A percentile compares a stretch with the other conserved stretches of the same genome.
phyloP scores from a whole-genome alignment of 2,329 filamentous ascomycete species.

The Fusarium pseudoanthophilum region DNA sequence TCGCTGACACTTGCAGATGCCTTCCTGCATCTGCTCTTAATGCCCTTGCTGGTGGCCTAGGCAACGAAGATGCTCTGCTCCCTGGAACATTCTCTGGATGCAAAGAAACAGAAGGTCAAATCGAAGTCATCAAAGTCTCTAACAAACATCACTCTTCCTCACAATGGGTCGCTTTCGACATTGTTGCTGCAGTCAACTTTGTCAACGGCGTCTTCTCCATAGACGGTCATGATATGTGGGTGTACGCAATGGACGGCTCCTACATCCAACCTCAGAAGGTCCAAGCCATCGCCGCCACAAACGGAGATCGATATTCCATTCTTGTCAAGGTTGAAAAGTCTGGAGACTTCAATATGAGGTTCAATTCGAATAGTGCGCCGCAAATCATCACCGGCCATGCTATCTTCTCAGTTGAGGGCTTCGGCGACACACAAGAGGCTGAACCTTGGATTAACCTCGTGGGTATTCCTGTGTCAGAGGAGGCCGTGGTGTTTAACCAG shows the following conservation, averaged over 20 bases:
- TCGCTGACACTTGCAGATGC: constrained; percentile 30
- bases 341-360: constrained; percentile 65
- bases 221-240: constrained; percentile 63
- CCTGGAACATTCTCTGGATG: constrained; percentile 59
- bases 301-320: constrained; percentile 64
- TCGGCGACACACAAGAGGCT: constrained; percentile 40
- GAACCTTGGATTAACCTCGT: constrained; percentile 61
- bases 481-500: constrained; percentile 58
- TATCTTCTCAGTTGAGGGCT: constrained; percentile 53
- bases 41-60: constrained; percentile 46
- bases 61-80: constrained; percentile 54
- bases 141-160: constrained; percentile 25
- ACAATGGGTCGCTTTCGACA: constrained; percentile 63
- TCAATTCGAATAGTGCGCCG: constrained; percentile 58
- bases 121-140: constrained; percentile 58
- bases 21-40: constrained; percentile 52
- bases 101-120: constrained; percentile 55
- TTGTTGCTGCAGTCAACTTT: constrained; percentile 64
- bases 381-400: constrained; percentile 67
- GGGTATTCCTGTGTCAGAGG: constrained; percentile 55
- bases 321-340: constrained; percentile 58
- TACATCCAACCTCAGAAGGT: constrained; percentile 64
- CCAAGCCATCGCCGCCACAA: constrained; percentile 59
- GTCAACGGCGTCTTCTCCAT: constrained; percentile 58
- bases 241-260: constrained; percentile 65